phyloP scores from a whole-genome alignment of 257 asterid genomes.

The Striga asiatica region DNA sequence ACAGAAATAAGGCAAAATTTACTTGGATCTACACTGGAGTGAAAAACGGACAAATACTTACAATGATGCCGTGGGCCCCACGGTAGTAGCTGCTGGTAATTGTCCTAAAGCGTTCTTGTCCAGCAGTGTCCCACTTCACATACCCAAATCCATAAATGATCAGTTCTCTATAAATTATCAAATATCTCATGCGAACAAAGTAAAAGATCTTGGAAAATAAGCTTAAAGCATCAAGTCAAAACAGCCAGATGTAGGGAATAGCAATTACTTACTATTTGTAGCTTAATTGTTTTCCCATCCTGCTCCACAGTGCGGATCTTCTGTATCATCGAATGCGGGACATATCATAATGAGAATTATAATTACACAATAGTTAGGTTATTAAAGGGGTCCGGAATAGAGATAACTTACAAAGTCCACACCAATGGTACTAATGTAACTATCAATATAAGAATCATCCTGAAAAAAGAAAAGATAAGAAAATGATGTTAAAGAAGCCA shows the following conservation, averaged over 20 bases:
- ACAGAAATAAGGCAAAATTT: not conserved
- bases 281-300: slow-evolving; percentile 88
- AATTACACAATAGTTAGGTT: not conserved
- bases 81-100: slow-evolving; percentile 90
- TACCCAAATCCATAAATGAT: too few relatives aligned
- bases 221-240: slow-evolving; percentile 1
- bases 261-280: slow-evolving; percentile 66
- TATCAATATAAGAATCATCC: slow-evolving; percentile 94
- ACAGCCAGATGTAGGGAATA: not conserved
- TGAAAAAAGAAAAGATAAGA: slow-evolving; percentile 22
- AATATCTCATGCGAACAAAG: too few relatives aligned
- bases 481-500: slow-evolving; percentile 11
- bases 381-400: too few relatives aligned
- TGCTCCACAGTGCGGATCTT: slow-evolving; percentile 91
- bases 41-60: slow-evolving; percentile 19
- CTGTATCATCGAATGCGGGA: slow-evolving; percentile 25
- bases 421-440: slow-evolving; percentile 91
- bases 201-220: not conserved
- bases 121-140: slow-evolving; percentile 93
- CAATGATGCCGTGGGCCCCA: slow-evolving; percentile 91
- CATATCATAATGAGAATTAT: not conserved
- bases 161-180: too few relatives aligned
- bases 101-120: slow-evolving; percentile 88
- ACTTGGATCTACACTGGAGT: not conserved
- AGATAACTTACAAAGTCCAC: slow-evolving; percentile 82